These are phyloP conservation scores for Carnegiea gigantea DNA, from an alignment of 179 eudicot genomes.

Conservation along the genomic window DNA sequence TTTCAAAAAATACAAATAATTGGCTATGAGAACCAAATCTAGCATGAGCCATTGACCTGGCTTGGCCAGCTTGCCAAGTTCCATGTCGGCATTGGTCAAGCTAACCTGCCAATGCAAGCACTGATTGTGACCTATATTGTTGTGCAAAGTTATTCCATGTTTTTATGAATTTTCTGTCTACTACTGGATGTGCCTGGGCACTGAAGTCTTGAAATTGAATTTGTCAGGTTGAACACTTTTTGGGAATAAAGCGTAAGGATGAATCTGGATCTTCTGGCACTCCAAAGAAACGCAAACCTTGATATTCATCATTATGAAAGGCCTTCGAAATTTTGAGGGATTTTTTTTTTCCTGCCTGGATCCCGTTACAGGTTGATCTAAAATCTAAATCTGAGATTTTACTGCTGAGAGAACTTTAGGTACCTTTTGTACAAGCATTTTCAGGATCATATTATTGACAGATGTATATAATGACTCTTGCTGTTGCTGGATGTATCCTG, in stretches of 20 bases:
- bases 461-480: neutral
- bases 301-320: conserved; percentile 17
- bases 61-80: no score
- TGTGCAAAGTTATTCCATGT: neutral
- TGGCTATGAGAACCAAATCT: neutral
- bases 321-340: neutral
- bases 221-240: conserved; percentile 84
- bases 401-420: neutral
- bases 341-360: neutral
- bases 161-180: neutral
- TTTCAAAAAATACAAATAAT: no score
- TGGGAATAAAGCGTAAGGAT: conserved; percentile 85
- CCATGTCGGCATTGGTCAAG: neutral
- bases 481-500: neutral
- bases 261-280: conserved; percentile 48
- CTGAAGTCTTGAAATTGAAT: conserved; percentile 2
- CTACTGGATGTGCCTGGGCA: neutral
- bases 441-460: neutral
- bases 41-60: neutral
- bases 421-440: neutral
- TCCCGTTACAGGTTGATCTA: no score
- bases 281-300: conserved; percentile 64
- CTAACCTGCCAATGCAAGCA: neutral
- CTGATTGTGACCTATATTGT: neutral
- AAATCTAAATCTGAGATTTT: neutral